Base-by-base conservation (phyloP, 2,329 filamentous ascomycete species). In the Dactylellina leptospora region DNA sequence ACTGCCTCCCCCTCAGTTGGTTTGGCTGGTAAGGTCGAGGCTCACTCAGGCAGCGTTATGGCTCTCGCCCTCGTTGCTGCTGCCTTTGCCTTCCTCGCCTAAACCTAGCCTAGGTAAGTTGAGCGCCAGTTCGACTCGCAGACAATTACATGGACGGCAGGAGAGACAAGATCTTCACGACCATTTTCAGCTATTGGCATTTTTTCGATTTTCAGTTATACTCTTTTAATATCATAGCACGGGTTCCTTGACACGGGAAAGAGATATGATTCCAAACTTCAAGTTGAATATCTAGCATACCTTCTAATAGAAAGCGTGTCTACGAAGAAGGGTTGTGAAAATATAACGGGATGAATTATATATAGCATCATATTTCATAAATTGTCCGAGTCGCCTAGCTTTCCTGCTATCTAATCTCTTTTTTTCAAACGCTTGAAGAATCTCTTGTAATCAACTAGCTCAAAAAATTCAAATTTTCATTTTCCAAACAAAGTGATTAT, bases 1-100 rank as follows among this genome's bases (percentile, higher is more conserved):
- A 70, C 64, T n/a, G 64, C 64, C n/a, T 61, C 55, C 2, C 64
- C 64, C 9, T 70, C 64, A 2, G 27, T 70, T 20, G 64, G 55
- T 48, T 33, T 54, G 22, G 64, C 55, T 36, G 64, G 55, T 23
- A 61, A 50, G 50, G 16, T 61, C 11, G 48, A 55, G 11, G 6
- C 47, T 4, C 22, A 28, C 23, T 50, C 64, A 8, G 23, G 55
- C 33, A 70, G 64, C 42, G 5, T 61, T 20, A 60, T 60, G 55
- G 64, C 64, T 5, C 40, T 70, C 11, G 40, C 30, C 9, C 11
- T 61, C 13, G 44, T 50, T 23, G 55, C 55, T 36, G 56, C 33
- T 47, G 62, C 40, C n/a, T 50, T 61, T 20, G 55, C 23, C 10
- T 56, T 70, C 48, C 38, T 70, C 13, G 55, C 55, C n/a, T 70